phyloP scores from a whole-genome alignment of 495 filamentous ascomycete species.

The Hypomontagnella submonticulosa region DNA sequence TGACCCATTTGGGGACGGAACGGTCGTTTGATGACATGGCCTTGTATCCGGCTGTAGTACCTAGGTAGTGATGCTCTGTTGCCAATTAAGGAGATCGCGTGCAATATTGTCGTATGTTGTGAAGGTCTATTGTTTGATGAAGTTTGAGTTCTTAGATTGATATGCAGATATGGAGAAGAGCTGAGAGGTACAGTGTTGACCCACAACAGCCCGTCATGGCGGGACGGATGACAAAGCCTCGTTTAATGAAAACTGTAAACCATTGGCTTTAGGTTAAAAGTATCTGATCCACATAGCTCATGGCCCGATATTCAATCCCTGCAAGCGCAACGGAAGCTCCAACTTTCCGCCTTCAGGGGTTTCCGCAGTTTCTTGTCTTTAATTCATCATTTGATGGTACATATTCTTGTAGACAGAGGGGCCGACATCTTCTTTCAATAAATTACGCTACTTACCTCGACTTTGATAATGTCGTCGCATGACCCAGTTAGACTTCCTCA shows the following conservation, averaged over 20 bases:
- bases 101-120: background rate
- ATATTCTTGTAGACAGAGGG: too few species aligned
- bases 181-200: constrained; percentile 7
- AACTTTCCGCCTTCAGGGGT: constrained; percentile 30
- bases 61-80: background rate
- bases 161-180: background rate
- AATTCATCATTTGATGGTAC: too few species aligned
- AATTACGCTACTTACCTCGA: constrained; percentile 60
- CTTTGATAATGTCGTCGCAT: constrained; percentile 37
- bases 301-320: constrained; percentile 17
- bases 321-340: constrained; percentile 30
- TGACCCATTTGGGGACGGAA: constrained; percentile 78
- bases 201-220: constrained; percentile 19
- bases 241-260: background rate
- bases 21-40: constrained; percentile 33
- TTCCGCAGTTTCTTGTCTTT: constrained; percentile 6
- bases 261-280: background rate
- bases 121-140: constrained; percentile 1
- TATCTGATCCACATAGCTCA: constrained; percentile 5
- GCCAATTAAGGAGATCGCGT: background rate
- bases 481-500: constrained; percentile 2
- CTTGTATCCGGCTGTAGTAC: background rate
- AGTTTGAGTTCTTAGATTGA: constrained; percentile 4
- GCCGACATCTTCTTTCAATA: constrained; percentile 83
- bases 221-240: constrained; percentile 31